Percentiles rank a stretch among this genome's conserved stretches.
phyloP scores from a whole-genome alignment of 148 eudicot species.

The Pouteria glomerata region DNA sequence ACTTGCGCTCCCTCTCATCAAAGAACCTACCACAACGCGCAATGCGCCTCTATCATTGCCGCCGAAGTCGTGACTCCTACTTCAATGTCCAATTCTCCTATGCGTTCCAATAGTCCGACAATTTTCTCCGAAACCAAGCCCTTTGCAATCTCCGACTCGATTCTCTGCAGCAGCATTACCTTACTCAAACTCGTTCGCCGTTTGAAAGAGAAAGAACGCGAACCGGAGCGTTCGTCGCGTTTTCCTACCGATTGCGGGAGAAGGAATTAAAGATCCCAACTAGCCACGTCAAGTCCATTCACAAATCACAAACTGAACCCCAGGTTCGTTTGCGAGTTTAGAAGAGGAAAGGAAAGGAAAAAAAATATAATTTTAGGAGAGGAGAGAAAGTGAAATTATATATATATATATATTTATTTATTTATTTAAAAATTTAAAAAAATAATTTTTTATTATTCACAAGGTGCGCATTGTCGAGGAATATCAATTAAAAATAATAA shows the following conservation, averaged over 20 bases:
- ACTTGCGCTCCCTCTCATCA: constrained; percentile 16
- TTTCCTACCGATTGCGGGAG: constrained; percentile 42
- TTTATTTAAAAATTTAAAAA: too few relatives aligned
- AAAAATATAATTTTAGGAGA: background rate
- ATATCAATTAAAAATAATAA: too few relatives aligned
- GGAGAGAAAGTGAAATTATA: too few relatives aligned
- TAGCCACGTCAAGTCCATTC: constrained; percentile 40
- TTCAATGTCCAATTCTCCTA: constrained; percentile 34
- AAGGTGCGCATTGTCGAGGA: too few relatives aligned
- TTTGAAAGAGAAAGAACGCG: constrained; percentile 30
- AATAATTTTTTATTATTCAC: too few relatives aligned
- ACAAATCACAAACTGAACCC: too few relatives aligned
- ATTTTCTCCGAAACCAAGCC: constrained; percentile 27
- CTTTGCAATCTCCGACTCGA: constrained; percentile 31
- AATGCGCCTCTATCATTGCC: constrained; percentile 53
- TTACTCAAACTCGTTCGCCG: constrained; percentile 32
- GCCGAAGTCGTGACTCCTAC: constrained; percentile 22
- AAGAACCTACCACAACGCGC: constrained; percentile 52
- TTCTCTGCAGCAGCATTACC: constrained; percentile 36
- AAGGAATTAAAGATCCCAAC: constrained; percentile 56
- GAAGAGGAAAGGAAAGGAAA: background rate
- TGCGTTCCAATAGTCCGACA: constrained; percentile 39
- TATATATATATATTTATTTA: too few relatives aligned
- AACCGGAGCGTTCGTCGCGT: constrained; percentile 23
- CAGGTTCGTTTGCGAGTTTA: too few relatives aligned